Evolutionary conservation across 2,329 filamentous ascomycete species (phyloP).

Genomic region (Colletotrichum noveboracense): DNA sequence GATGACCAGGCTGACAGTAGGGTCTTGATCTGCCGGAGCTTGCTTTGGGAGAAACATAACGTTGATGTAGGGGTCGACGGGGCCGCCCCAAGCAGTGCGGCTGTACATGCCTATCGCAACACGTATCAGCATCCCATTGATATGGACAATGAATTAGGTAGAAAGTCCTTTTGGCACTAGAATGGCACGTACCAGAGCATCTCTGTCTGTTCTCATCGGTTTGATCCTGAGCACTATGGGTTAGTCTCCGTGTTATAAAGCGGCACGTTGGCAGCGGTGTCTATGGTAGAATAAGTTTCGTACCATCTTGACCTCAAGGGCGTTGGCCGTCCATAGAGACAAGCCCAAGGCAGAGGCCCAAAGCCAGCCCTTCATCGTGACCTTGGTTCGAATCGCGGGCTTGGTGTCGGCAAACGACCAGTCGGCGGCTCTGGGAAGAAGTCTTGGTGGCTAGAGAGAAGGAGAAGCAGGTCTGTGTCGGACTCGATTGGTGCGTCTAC

Average conservation of each 20-base stretch:
- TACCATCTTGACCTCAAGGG: constrained; percentile 65
- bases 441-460: background rate
- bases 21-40: constrained; percentile 68
- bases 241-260: constrained; percentile 14
- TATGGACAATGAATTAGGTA: background rate
- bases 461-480: background rate
- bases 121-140: background rate
- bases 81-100: constrained; percentile 85
- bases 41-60: constrained; percentile 75
- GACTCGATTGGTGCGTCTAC: background rate
- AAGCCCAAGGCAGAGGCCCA: constrained; percentile 57
- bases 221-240: constrained; percentile 64
- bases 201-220: constrained; percentile 78
- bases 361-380: constrained; percentile 60
- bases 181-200: constrained; percentile 63
- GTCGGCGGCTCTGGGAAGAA: background rate
- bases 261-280: background rate
- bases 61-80: constrained; percentile 86
- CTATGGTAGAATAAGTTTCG: constrained; percentile 21
- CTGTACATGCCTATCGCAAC: constrained; percentile 81
- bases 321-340: constrained; percentile 58
- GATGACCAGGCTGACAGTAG: constrained; percentile 82
- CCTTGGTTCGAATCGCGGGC: background rate
- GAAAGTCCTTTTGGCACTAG: too few species aligned
- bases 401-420: background rate